Evolutionary conservation across 1,284 basidiomycete species (phyloP).

Genomic region (Cryptococcus amylolentus): DNA sequence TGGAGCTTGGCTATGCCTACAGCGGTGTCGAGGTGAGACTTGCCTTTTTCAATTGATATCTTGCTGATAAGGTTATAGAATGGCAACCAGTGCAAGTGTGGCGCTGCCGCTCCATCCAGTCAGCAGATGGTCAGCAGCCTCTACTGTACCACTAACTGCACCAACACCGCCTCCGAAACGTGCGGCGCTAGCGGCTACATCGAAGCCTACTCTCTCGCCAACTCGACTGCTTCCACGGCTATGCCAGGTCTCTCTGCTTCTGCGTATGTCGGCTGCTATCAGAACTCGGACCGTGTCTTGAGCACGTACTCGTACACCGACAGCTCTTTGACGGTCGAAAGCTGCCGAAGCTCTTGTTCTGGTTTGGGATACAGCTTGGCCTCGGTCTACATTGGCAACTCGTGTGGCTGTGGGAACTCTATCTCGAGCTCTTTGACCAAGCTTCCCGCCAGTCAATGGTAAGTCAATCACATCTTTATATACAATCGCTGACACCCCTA

Average conservation of each 20-base stretch:
- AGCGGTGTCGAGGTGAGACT: constrained; percentile 10
- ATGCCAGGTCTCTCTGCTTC: constrained; percentile 11
- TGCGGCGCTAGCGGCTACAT: constrained; percentile 20
- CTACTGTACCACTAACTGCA: constrained; percentile 17
- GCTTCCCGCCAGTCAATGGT: constrained; percentile 5
- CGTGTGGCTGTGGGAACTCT: constrained; percentile 27
- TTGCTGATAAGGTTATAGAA: constrained; percentile 3
- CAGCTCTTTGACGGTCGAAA: constrained; percentile 18
- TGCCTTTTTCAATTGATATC: background rate
- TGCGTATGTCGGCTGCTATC: constrained; percentile 15
- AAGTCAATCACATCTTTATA: too few relatives aligned
- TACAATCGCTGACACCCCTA: background rate
- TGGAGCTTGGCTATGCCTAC: constrained; percentile 20
- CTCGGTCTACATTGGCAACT: constrained; percentile 16
- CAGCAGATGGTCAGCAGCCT: constrained; percentile 8
- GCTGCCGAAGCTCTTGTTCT: constrained; percentile 21
- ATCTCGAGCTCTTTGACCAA: constrained; percentile 9
- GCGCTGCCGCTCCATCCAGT: constrained; percentile 8
- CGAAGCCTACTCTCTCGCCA: constrained; percentile 15
- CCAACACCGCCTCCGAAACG: constrained; percentile 21
- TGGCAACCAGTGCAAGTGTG: constrained; percentile 15
- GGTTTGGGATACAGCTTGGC: constrained; percentile 18
- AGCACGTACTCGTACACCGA: constrained; percentile 16
- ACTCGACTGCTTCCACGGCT: constrained; percentile 5
- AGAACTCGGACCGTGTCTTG: constrained; percentile 17